A percentile compares a stretch with the other conserved stretches of the same genome.
Conservation (phyloP, 805 yeast species). For the Metschnikowia drakensbergensis region DNA sequence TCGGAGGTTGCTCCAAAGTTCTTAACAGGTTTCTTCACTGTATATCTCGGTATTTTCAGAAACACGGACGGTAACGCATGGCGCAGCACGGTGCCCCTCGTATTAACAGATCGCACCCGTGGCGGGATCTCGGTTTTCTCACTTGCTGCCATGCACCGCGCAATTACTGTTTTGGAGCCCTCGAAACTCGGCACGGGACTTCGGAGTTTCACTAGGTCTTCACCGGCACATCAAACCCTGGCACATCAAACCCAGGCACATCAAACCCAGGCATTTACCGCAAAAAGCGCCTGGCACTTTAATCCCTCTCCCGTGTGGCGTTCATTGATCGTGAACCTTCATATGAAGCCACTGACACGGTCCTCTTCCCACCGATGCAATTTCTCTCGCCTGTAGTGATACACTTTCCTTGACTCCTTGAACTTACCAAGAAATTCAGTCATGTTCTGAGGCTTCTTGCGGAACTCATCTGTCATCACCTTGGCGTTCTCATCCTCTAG, state of each 20-base stretch:
- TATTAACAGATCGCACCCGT: background rate
- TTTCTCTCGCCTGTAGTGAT: constrained; percentile 37
- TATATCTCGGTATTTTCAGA: no score
- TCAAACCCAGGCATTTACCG: no score
- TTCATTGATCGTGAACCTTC: background rate
- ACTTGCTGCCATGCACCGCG: background rate
- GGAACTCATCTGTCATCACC: constrained; percentile 1
- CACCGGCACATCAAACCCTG: no score
- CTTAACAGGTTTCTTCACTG: no score
- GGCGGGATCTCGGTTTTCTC: background rate
- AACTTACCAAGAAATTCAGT: constrained; percentile 19
- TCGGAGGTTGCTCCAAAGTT: no score
- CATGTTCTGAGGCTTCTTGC: constrained; percentile 12
- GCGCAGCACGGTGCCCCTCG: background rate
- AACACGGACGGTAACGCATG: no score
- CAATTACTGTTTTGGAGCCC: background rate
- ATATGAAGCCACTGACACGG: constrained; percentile 39
- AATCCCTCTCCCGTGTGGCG: background rate
- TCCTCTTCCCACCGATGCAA: constrained; percentile 43
- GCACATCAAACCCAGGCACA: no score
- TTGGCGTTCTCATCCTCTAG: constrained; percentile 7
- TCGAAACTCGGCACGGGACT: background rate
- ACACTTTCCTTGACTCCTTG: constrained; percentile 23
- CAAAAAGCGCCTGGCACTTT: background rate
- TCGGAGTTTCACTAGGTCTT: background rate